phyloP scores from a whole-genome alignment of 2,329 filamentous ascomycete species.

The Salinomyces thailandicus region DNA sequence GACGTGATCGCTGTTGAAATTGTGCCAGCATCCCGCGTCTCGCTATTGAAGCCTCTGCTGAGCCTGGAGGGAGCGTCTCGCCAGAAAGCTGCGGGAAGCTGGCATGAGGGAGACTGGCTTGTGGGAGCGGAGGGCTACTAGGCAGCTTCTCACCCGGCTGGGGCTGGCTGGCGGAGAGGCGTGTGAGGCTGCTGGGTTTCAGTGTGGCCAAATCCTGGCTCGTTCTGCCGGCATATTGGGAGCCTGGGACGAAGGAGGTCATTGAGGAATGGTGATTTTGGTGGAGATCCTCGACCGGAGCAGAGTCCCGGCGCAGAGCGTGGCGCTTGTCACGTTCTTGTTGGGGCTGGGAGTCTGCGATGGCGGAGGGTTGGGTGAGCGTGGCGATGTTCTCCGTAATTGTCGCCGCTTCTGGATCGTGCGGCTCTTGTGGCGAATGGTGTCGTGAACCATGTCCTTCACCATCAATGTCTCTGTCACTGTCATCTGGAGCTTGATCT shows the following conservation, averaged over 20 bases:
- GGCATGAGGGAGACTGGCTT: constrained; percentile 6
- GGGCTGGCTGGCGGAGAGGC: neutral
- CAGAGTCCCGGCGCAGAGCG: neutral
- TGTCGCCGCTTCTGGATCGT: neutral
- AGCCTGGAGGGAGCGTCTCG: constrained; percentile 13
- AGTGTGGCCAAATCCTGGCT: constrained; percentile 19
- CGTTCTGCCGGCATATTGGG: constrained; percentile 24
- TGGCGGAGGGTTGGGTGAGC: constrained; percentile 27
- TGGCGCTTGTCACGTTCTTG: neutral
- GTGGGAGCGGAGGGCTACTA: constrained; percentile 25
- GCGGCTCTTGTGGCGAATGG: neutral
- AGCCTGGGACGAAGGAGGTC: constrained; percentile 25
- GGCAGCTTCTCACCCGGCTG: constrained; percentile 14
- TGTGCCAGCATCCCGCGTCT: constrained; percentile 8
- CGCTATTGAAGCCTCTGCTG: constrained; percentile 10
- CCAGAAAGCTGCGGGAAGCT: neutral
- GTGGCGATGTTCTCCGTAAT: constrained; percentile 10
- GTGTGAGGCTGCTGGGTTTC: constrained; percentile 6
- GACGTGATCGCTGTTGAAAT: constrained; percentile 7
- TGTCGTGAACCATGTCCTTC: too few species aligned
- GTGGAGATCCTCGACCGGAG: neutral
- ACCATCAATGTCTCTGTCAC: too few species aligned
- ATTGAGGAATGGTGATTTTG: constrained; percentile 19
- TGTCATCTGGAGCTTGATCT: neutral
- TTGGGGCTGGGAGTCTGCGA: constrained; percentile 37